phyloP scores from a whole-genome alignment of 1,284 basidiomycete species.

The Naganishia albida region DNA sequence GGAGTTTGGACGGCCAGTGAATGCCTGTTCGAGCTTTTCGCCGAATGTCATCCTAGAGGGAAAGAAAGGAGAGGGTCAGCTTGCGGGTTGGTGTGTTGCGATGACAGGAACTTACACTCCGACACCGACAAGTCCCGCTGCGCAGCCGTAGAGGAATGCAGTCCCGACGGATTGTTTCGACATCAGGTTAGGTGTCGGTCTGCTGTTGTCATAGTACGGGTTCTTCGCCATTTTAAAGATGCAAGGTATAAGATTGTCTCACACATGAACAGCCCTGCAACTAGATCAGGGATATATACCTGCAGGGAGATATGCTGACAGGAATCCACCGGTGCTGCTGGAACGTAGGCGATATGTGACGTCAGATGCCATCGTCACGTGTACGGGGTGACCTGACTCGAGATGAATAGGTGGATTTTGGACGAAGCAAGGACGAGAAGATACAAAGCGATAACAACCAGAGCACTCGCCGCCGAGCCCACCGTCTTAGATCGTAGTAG shows the following conservation, averaged over 20 bases:
- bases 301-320: no score
- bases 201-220: constrained; percentile 29
- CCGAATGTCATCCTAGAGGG: constrained; percentile 33
- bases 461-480: no score
- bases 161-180: constrained; percentile 27
- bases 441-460: no score
- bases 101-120: constrained; percentile 18
- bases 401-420: not conserved
- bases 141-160: constrained; percentile 28
- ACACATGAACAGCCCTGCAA: no score
- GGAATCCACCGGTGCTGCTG: no score
- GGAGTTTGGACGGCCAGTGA: constrained; percentile 35
- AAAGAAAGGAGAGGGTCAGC: not conserved
- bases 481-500: no score
- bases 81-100: no score
- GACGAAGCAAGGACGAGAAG: not conserved
- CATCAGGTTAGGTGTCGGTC: constrained; percentile 28
- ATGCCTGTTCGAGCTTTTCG: constrained; percentile 36
- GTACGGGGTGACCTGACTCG: no score
- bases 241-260: not conserved
- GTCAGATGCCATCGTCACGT: not conserved
- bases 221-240: constrained; percentile 23
- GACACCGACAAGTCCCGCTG: constrained; percentile 24
- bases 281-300: no score
- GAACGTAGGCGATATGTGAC: not conserved